A percentile compares a stretch with the other conserved stretches of the same genome.
phyloP scores from a whole-genome alignment of 2,329 filamentous ascomycete species.

The Beauveria scarabaeidicola region DNA sequence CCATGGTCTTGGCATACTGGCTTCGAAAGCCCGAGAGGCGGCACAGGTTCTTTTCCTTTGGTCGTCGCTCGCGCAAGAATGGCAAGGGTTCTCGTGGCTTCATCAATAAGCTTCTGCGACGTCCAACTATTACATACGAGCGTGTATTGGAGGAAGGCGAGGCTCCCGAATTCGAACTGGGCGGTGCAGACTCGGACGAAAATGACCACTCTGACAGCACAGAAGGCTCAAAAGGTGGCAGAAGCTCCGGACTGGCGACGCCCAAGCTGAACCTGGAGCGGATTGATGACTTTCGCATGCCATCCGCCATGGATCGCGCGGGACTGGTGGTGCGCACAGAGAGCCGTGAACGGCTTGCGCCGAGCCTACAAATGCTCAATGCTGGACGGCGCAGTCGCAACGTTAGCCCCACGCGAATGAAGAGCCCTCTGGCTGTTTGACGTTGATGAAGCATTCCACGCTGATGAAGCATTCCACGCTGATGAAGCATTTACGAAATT shows the following conservation, averaged over 20 bases:
- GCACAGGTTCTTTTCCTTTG: slow-evolving; percentile 21
- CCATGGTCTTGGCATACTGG: slow-evolving; percentile 61
- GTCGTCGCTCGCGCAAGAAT: slow-evolving; percentile 28
- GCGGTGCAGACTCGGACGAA: slow-evolving; percentile 54
- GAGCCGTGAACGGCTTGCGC: slow-evolving; percentile 68
- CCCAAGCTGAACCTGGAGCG: slow-evolving; percentile 49
- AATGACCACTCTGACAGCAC: slow-evolving; percentile 57
- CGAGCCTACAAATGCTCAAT: slow-evolving; percentile 44
- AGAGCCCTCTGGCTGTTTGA: slow-evolving; percentile 42
- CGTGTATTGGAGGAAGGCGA: slow-evolving; percentile 76
- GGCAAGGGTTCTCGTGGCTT: slow-evolving; percentile 38
- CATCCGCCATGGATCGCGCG: slow-evolving; percentile 51
- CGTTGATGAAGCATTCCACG: not conserved
- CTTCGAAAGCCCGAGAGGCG: slow-evolving; percentile 74
- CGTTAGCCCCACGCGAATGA: slow-evolving; percentile 49
- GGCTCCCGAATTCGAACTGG: slow-evolving; percentile 69
- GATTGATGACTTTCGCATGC: slow-evolving; percentile 37
- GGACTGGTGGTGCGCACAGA: slow-evolving; percentile 77
- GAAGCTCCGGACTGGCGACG: slow-evolving; percentile 59
- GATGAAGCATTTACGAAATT: not conserved
- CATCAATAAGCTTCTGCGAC: slow-evolving; percentile 58
- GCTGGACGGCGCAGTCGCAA: slow-evolving; percentile 50
- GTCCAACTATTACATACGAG: slow-evolving; percentile 57
- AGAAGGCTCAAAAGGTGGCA: slow-evolving; percentile 46
- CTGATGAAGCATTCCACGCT: not conserved